phyloP scores from a whole-genome alignment of 2,329 filamentous ascomycete genomes.

The Colletotrichum sp. region DNA sequence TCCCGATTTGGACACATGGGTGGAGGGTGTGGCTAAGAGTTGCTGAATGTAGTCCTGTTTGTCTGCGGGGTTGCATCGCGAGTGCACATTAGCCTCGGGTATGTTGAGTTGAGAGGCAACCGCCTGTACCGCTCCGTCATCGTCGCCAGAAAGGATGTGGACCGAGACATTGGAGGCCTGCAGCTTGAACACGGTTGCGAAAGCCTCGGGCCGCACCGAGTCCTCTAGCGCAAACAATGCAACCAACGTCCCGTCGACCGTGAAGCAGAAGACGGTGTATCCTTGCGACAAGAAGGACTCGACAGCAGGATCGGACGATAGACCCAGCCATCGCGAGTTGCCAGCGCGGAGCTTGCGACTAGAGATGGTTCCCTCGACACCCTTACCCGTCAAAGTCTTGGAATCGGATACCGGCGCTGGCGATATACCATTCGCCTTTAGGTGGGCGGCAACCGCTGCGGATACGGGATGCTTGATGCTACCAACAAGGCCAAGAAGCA shows the following conservation, averaged over 20 bases:
- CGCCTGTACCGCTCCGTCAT: conserved; percentile 50
- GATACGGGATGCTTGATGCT: conserved; percentile 59
- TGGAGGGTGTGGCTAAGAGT: conserved; percentile 31
- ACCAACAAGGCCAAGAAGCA: conserved; percentile 30
- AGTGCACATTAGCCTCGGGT: conserved; percentile 37
- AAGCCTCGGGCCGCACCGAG: conserved; percentile 47
- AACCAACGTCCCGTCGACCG: conserved; percentile 35
- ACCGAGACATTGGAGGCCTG: conserved; percentile 43
- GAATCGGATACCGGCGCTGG: conserved; percentile 30
- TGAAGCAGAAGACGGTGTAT: conserved; percentile 54
- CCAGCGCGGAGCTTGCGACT: conserved; percentile 47
- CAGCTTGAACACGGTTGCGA: conserved; percentile 37
- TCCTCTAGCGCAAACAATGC: conserved; percentile 55
- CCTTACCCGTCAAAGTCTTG: conserved; percentile 49
- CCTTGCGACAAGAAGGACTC: conserved; percentile 37
- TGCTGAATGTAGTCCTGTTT: conserved; percentile 50
- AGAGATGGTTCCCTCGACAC: conserved; percentile 41
- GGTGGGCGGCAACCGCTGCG: conserved; percentile 46
- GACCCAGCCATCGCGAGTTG: conserved; percentile 53
- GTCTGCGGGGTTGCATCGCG: conserved; percentile 49
- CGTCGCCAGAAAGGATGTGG: conserved; percentile 59
- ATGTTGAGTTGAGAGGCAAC: conserved; percentile 48
- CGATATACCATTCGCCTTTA: conserved; percentile 30
- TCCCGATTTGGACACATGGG: not conserved
- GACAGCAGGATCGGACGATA: conserved; percentile 36